A percentile compares a stretch with the other conserved stretches of the same genome.
Evolutionary conservation across 2,329 filamentous ascomycete genomes (phyloP).

Genomic region (Aspergillus bombycis): DNA sequence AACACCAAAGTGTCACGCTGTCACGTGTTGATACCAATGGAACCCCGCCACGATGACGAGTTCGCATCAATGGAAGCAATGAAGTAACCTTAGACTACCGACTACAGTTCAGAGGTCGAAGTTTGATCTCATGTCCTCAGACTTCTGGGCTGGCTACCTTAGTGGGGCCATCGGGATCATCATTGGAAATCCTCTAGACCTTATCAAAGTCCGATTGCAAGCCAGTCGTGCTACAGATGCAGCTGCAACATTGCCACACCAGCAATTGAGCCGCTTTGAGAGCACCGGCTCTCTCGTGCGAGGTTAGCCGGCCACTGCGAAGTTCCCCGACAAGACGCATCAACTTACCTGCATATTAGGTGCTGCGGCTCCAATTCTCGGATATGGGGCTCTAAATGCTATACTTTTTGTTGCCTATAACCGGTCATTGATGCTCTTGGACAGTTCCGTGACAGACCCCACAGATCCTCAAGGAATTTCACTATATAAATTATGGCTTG

Average conservation of each 20-base stretch:
- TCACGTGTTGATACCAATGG: constrained; percentile 30
- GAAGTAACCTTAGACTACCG: not conserved
- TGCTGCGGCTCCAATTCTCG: constrained; percentile 80
- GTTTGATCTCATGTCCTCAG: constrained; percentile 68
- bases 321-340: not conserved
- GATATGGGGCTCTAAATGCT: constrained; percentile 89
- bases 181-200: constrained; percentile 83
- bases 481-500: constrained; percentile 72
- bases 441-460: constrained; percentile 45
- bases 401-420: constrained; percentile 91
- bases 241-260: constrained; percentile 24
- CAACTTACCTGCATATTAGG: constrained; percentile 51
- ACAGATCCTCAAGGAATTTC: constrained; percentile 49
- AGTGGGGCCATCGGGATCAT: constrained; percentile 84
- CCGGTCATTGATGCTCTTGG: constrained; percentile 69
- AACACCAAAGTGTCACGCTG: constrained; percentile 39
- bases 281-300: constrained; percentile 40
- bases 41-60: not conserved
- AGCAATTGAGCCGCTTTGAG: constrained; percentile 37
- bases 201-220: constrained; percentile 81
- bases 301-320: constrained; percentile 31
- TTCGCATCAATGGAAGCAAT: not conserved
- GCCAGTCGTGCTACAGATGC: constrained; percentile 50
- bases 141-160: constrained; percentile 92
- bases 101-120: not conserved